These are phyloP conservation scores for Saccharata proteae DNA, from an alignment of 2,329 filamentous ascomycete genomes.

Conservation along the genomic window DNA sequence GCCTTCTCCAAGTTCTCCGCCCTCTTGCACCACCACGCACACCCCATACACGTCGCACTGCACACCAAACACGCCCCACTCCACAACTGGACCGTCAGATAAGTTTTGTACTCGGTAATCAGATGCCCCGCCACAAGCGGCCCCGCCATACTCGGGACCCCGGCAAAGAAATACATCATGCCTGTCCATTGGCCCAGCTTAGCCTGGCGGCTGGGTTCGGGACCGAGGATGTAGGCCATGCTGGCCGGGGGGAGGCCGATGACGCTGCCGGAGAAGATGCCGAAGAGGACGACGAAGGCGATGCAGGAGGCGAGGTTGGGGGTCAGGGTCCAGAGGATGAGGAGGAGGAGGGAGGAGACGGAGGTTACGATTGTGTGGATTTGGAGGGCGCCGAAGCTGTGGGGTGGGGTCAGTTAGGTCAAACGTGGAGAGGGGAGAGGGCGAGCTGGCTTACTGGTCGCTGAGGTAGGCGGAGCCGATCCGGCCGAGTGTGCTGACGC, in stretches of 20 bases:
- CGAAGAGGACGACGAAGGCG: slow-evolving; percentile 37
- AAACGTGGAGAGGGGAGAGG: neutral
- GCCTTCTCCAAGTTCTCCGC: too few relatives aligned
- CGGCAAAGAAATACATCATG: slow-evolving; percentile 39
- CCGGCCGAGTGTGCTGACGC: slow-evolving; percentile 34
- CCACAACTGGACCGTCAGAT: slow-evolving; percentile 37
- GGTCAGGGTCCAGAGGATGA: slow-evolving; percentile 33
- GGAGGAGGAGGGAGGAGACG: slow-evolving; percentile 29
- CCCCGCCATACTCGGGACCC: slow-evolving; percentile 33
- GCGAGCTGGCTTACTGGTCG: slow-evolving; percentile 22
- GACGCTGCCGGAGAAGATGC: slow-evolving; percentile 36
- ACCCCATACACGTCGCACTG: slow-evolving; percentile 29
- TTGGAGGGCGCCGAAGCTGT: slow-evolving; percentile 29
- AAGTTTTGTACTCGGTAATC: slow-evolving; percentile 28
- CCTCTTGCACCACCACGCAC: slow-evolving; percentile 16
- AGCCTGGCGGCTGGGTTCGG: slow-evolving; percentile 17
- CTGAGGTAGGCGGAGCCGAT: slow-evolving; percentile 32
- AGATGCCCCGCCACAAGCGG: slow-evolving; percentile 37
- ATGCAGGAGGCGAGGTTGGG: slow-evolving; percentile 27
- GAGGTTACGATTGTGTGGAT: slow-evolving; percentile 33
- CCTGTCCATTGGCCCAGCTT: slow-evolving; percentile 40
- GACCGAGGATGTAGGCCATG: slow-evolving; percentile 34
- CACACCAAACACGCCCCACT: slow-evolving; percentile 30
- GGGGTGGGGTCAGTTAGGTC: slow-evolving; percentile 1
- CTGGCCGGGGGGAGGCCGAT: slow-evolving; percentile 39